Evolutionary conservation across 805 yeast species (phyloP).

Genomic region (Myxozyma neotropica): DNA sequence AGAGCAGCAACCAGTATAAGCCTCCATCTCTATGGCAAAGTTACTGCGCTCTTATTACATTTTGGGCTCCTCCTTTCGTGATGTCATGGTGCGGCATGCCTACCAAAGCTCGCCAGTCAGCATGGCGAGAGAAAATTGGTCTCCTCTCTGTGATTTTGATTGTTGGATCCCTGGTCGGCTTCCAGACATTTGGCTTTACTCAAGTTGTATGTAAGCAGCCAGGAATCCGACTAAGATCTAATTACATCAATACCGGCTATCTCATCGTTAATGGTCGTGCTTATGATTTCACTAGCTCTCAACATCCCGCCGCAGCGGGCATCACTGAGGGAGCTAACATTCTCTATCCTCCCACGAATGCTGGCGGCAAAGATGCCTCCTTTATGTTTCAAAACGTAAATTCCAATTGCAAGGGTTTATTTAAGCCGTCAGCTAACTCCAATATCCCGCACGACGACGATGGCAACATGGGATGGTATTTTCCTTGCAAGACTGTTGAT

Average conservation of each 20-base stretch:
- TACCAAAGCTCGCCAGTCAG: conserved; percentile 80
- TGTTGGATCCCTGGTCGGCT: conserved; percentile 79
- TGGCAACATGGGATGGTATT: conserved; percentile 85
- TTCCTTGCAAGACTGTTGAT: conserved; percentile 78
- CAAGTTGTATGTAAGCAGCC: conserved; percentile 68
- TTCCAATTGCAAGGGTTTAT: conserved; percentile 81
- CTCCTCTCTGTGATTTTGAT: conserved; percentile 71
- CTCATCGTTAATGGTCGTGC: conserved; percentile 82
- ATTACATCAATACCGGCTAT: conserved; percentile 60
- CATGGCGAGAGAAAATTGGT: conserved; percentile 97
- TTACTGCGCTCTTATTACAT: conserved; percentile 79
- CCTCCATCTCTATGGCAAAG: conserved; percentile 63
- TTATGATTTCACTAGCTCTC: conserved; percentile 66
- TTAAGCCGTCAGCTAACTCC: conserved; percentile 67
- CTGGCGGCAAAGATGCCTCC: conserved; percentile 85
- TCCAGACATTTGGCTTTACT: conserved; percentile 86
- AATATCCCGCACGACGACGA: conserved; percentile 67
- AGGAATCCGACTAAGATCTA: conserved; percentile 56
- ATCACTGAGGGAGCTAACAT: conserved; percentile 68
- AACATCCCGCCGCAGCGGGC: conserved; percentile 83
- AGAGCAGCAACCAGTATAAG: conserved; percentile 7
- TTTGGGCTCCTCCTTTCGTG: conserved; percentile 87
- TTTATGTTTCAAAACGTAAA: conserved; percentile 89
- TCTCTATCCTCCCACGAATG: conserved; percentile 80
- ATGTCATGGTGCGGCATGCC: conserved; percentile 73